Evolutionary conservation across 371 early-diverging fungal species (phyloP), one percentile per base, ranked within the genome.

Genomic region (Dinochytrium kinnereticum): DNA sequence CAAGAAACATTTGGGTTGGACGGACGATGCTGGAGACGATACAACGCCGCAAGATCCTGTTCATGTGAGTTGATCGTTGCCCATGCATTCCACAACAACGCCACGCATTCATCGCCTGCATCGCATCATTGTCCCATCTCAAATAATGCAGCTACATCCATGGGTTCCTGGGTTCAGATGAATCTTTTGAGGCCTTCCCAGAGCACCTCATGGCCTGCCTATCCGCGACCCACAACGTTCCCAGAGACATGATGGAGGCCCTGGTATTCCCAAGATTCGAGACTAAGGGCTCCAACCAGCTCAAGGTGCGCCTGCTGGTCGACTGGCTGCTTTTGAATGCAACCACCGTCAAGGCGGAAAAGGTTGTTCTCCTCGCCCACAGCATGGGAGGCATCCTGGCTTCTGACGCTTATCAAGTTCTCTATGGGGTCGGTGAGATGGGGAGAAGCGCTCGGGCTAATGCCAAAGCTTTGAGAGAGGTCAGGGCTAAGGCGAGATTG

Each of bases 381-480:
- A 78, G 78, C 3, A 85, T 85, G 85, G 85, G 83, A 24, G 84
- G 84, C 1, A 51, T 80, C n/a, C 39, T 84, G 39, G 78, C 80
- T 7, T 76, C 71, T 24, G 82, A 80, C 40, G 75, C 38, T 1
- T 64, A 71, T 33, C 39, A 24, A 15, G 31, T 64, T 1, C 33
- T 64, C 2, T 64, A 64, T 50, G 66, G 53, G 17, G 51, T 64
- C 26, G 66, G 51, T 33, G 51, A 34, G 57, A 15, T 68, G 38
- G 53, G 59, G 5, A 34, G 26, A 3, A 30, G 15, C 7, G 49
- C 30, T 44, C 7, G 53, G 21, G 37, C 57, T 10, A 36, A 57
- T 38, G 55, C 59, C 40, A 64, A 36, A 26, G 64, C 44, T 3
- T 30, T 59, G 59, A 70, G 44, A 13, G 17, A 5, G 13, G 30